Base-by-base conservation (phyloP, 306 rosid species). In the Delonix regia region DNA sequence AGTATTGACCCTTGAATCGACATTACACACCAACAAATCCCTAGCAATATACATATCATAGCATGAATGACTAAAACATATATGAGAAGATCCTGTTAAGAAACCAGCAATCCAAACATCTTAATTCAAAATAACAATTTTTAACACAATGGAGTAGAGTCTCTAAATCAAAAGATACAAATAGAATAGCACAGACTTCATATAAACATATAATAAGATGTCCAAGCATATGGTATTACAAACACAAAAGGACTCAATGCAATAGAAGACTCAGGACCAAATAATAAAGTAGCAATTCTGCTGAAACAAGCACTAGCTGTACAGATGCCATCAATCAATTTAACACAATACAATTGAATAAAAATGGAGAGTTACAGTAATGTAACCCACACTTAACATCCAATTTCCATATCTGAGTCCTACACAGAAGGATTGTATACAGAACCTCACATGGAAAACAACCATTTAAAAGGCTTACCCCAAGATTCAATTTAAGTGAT, bases 401-500 rank as follows among this genome's bases (percentile, higher is more conserved):
- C 19, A 25, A 60, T 69, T 44, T 51, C 44, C 36, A 74, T 16
- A 36, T 78, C 10, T 11, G 34, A 42, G 71, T 69, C 47, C 75
- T 48, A 3, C 39, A 11, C 13, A 76, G 63, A 51, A n/a, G 6
- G 24, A 68, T 71, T 71, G 33, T 10, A 69, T 57, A 38, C 39
- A 72, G 42, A 9, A 22, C 69, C 13, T 33, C 22, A 7, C 49
- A 56, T 44, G 73, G 63, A 60, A 78, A 60, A 59, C 27, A 83
- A 64, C 24, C 41, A 53, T 56, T 63, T 38, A 68, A 60, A 77
- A 76, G 47, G 70, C 95, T 60, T 88, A 92, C 99, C 89, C 96
- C 97, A 60, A 41, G 75, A 83, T 51, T 86, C 96, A 93, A 75
- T 84, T 88, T 91, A 79, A 96, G 99, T 34, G 90, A 52, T 82